Conservation (phyloP, 2,329 filamentous ascomycete genomes). For the Didymella sp. region DNA sequence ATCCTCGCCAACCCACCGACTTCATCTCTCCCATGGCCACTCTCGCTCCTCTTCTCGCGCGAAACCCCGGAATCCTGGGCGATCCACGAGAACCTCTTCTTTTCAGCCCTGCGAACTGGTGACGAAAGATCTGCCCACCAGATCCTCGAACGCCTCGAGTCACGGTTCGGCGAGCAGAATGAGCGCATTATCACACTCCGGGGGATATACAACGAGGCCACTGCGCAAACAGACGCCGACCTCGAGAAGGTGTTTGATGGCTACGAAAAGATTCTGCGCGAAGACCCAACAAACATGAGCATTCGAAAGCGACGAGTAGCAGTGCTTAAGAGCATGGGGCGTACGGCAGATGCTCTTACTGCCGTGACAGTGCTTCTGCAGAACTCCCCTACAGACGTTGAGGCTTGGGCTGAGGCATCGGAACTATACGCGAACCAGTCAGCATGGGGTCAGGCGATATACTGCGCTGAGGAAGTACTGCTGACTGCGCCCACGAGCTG, state of each 20-base stretch:
- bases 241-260: conserved; percentile 74
- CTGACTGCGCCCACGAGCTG: conserved; percentile 89
- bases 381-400: conserved; percentile 85
- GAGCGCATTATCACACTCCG: conserved; percentile 84
- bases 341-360: conserved; percentile 73
- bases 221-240: conserved; percentile 69
- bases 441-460: conserved; percentile 82
- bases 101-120: conserved; percentile 82
- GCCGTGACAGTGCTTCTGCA: conserved; percentile 79
- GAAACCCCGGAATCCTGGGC: conserved; percentile 85
- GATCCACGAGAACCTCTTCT: conserved; percentile 83
- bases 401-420: conserved; percentile 90
- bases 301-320: conserved; percentile 84
- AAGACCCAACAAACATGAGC: conserved; percentile 81
- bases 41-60: conserved; percentile 58
- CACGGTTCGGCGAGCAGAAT: conserved; percentile 83
- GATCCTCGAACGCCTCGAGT: conserved; percentile 76
- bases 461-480: conserved; percentile 87
- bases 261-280: conserved; percentile 77
- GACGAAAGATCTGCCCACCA: conserved; percentile 79
- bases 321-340: conserved; percentile 76
- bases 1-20: conserved; percentile 50
- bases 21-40: conserved; percentile 57
- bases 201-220: conserved; percentile 85
- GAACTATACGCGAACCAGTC: conserved; percentile 85